Evolutionary conservation across 129 eudicot genomes (phyloP), one percentile per base, ranked within the genome.

Genomic region (Logfia minima): DNA sequence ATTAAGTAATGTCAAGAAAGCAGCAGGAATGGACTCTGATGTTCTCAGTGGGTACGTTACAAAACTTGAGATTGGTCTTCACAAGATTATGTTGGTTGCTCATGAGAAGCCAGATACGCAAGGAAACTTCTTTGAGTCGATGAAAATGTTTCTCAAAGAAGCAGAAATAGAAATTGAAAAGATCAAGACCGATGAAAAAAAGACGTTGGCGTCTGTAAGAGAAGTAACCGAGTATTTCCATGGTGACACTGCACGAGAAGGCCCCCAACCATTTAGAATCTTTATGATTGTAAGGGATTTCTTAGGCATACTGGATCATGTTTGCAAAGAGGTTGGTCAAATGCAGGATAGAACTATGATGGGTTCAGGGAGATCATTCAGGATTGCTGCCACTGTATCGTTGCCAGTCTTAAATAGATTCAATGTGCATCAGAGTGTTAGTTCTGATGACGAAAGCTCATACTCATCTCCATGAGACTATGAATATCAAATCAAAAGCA

Each of bases 21-120:
- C 99, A 69, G 97, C 99, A 62, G 96, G 92, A 66, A 90, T 94
- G 97, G 98, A 94, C 79, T 88, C 96, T 23, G 97, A 89, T 65
- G 96, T 91, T 11, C 48, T 94, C 74, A 85, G 92, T 35, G 78
- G 97, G 79, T 91, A 89, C 66, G 90, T 94, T 51, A 75, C 82
- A 9, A 94, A 94, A 75, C 97, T 94, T 55, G 96, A 84, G 77
- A 81, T 74, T 29, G 98, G 98, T 60, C 97, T 94, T 28, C 89
- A 89, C 9, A 94, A 89, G 75, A 90, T 91, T 72, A 76, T 86
- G 66, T 66, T 75, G 70, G 86, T 88, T 8, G 81, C 86, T 84
- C 85, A 89, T 35, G 95, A 86, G 79, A 91, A 82, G 76, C 90
- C 90, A 56, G 82, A 88, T 35, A 72, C 77, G 75, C 83, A 89